A percentile compares a stretch with the other conserved stretches of the same genome.
phyloP scores from a whole-genome alignment of 352 stramenopile species.

The Phytophthora melonis region DNA sequence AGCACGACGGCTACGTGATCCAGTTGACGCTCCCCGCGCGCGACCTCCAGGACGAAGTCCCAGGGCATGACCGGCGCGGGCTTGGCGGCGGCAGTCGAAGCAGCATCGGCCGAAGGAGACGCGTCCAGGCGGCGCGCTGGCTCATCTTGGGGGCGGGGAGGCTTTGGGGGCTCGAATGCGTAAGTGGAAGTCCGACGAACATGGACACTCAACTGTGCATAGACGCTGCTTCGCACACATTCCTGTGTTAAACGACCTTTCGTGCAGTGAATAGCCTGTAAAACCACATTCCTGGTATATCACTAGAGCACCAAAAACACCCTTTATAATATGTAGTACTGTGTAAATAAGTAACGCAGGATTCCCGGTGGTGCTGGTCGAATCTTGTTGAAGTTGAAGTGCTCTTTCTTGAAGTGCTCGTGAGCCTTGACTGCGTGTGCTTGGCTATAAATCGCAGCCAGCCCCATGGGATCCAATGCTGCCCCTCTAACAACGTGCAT shows the following conservation, averaged over 20 bases:
- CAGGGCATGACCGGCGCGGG: slow-evolving; percentile 7
- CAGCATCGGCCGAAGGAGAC: neutral
- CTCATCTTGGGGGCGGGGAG: slow-evolving; percentile 7
- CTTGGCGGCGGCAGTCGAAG: neutral
- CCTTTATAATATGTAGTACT: too few species aligned
- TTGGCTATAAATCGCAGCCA: too few species aligned
- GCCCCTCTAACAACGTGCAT: too few species aligned
- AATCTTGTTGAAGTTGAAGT: too few species aligned
- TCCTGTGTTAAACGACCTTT: neutral
- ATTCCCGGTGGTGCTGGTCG: too few species aligned
- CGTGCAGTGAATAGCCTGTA: too few species aligned
- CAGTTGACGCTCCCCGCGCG: slow-evolving; percentile 17
- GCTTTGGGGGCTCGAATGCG: neutral
- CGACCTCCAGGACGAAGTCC: slow-evolving; percentile 14
- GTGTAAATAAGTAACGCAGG: too few species aligned
- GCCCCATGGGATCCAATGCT: too few species aligned
- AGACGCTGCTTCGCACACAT: neutral
- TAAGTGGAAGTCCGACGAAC: neutral
- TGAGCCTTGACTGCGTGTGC: too few species aligned
- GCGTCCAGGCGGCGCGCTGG: slow-evolving; percentile 1
- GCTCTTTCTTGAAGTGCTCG: too few species aligned
- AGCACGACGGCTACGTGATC: slow-evolving; percentile 65
- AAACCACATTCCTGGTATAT: too few species aligned
- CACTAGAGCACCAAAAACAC: too few species aligned
- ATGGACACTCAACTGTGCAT: slow-evolving; percentile 1